Evolutionary conservation across 768 basidiomycete species (phyloP).

Genomic region (Boletus fagicola): DNA sequence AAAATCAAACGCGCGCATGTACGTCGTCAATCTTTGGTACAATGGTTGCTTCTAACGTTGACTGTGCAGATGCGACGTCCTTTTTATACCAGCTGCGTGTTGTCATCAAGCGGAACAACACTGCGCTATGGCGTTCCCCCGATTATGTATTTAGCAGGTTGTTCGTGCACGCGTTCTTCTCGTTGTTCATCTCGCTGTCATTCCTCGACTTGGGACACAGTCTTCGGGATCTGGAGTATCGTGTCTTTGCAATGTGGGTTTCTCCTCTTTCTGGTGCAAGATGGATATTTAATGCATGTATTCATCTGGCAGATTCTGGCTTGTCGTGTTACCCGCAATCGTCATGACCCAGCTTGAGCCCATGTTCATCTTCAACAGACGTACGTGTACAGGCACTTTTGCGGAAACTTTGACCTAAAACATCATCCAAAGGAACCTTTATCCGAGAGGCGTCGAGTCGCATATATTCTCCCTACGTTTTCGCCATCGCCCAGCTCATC

Average conservation of each 20-base stretch:
- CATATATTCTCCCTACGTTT: slow-evolving; percentile 84
- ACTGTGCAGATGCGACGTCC: slow-evolving; percentile 61
- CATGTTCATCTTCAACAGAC: slow-evolving; percentile 72
- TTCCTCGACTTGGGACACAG: slow-evolving; percentile 73
- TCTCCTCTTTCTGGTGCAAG: neutral
- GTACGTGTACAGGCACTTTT: slow-evolving; percentile 34
- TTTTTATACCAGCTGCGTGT: slow-evolving; percentile 71
- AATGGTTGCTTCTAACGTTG: neutral
- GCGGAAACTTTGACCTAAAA: neutral
- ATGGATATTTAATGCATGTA: neutral
- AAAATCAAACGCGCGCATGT: slow-evolving; percentile 49
- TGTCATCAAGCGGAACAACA: slow-evolving; percentile 65
- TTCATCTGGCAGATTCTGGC: slow-evolving; percentile 52
- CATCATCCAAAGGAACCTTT: slow-evolving; percentile 34
- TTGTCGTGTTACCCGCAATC: slow-evolving; percentile 65
- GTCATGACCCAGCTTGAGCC: slow-evolving; percentile 74
- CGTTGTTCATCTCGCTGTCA: slow-evolving; percentile 71
- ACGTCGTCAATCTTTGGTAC: slow-evolving; percentile 13
- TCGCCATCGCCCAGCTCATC: slow-evolving; percentile 77
- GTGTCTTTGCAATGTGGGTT: slow-evolving; percentile 73
- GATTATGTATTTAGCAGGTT: slow-evolving; percentile 84
- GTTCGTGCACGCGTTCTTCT: slow-evolving; percentile 70
- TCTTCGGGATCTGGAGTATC: slow-evolving; percentile 69
- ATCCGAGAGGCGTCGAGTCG: slow-evolving; percentile 70
- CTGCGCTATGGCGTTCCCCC: slow-evolving; percentile 77